phyloP scores from a whole-genome alignment of 2,329 filamentous ascomycete species.

The Alternaria ethzedia region DNA sequence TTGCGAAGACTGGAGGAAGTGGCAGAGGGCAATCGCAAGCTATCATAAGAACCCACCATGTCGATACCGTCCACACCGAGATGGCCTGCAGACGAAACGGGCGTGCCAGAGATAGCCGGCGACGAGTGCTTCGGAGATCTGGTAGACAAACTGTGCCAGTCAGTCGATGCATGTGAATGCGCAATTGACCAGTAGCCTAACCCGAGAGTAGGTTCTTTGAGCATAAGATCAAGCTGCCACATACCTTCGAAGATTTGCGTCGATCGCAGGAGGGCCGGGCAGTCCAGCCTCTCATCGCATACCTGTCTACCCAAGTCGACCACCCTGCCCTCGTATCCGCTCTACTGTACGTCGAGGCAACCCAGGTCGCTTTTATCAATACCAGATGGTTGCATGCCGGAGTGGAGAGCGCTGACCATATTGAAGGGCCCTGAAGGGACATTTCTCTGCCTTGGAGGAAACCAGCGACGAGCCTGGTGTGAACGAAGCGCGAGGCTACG shows the following conservation, averaged over 20 bases:
- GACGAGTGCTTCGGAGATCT: constrained; percentile 68
- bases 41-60: constrained; percentile 22
- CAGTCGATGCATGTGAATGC: constrained; percentile 17
- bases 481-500: constrained; percentile 71
- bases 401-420: constrained; percentile 18
- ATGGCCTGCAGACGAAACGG: constrained; percentile 37
- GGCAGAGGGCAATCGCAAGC: constrained; percentile 13
- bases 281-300: constrained; percentile 67
- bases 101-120: constrained; percentile 63
- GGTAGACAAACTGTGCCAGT: constrained; percentile 68
- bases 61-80: constrained; percentile 36
- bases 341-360: constrained; percentile 64
- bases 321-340: constrained; percentile 76
- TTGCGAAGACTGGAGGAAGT: background rate
- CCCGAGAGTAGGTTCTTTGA: constrained; percentile 49
- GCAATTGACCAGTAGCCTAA: constrained; percentile 20
- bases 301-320: constrained; percentile 67
- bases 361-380: background rate
- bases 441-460: constrained; percentile 68
- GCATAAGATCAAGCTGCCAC: constrained; percentile 67
- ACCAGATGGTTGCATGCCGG: background rate
- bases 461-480: constrained; percentile 67
- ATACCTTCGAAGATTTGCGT: constrained; percentile 75
- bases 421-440: constrained; percentile 73
- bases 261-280: constrained; percentile 66